phyloP scores from a whole-genome alignment of 345 rosid genomes.

The Gynandropsis gynandra region DNA sequence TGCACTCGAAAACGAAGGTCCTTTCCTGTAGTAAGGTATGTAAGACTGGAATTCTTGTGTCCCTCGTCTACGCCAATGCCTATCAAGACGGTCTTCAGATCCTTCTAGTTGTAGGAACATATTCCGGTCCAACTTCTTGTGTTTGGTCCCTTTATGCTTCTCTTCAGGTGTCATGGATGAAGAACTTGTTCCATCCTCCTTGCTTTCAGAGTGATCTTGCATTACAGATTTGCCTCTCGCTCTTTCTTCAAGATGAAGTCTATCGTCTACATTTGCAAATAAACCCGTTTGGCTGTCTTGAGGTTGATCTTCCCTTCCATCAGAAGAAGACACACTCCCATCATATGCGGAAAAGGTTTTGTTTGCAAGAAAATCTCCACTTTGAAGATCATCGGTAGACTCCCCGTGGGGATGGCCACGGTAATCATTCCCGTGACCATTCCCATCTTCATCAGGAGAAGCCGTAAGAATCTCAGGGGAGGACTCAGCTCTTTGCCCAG shows the following conservation, averaged over 20 bases:
- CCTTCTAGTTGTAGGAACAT: slow-evolving; percentile 32
- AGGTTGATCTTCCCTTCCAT: slow-evolving; percentile 49
- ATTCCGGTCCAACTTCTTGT: slow-evolving; percentile 28
- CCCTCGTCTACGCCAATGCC: slow-evolving; percentile 36
- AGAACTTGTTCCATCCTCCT: slow-evolving; percentile 27
- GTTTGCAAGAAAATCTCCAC: slow-evolving; percentile 16
- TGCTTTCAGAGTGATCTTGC: slow-evolving; percentile 20
- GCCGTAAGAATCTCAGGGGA: slow-evolving; percentile 12
- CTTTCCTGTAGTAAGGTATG: slow-evolving; percentile 34
- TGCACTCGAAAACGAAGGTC: slow-evolving; percentile 15
- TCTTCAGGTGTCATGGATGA: slow-evolving; percentile 27
- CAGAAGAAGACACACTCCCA: slow-evolving; percentile 65
- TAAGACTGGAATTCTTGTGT: slow-evolving; percentile 34
- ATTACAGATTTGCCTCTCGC: slow-evolving; percentile 29
- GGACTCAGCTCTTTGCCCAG: not conserved
- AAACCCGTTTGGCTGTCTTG: slow-evolving; percentile 23
- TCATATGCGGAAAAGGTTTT: slow-evolving; percentile 58
- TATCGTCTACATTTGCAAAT: slow-evolving; percentile 21
- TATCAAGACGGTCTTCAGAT: slow-evolving; percentile 29
- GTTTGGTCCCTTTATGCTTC: slow-evolving; percentile 24
- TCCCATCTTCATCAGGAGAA: slow-evolving; percentile 21
- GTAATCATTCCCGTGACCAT: not conserved
- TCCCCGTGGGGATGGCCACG: not conserved
- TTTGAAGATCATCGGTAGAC: no score
- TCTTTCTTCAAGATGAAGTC: slow-evolving; percentile 30